Base-by-base conservation (phyloP, 2,329 filamentous ascomycete genomes). In the Penicillium aurantiogriseum region DNA sequence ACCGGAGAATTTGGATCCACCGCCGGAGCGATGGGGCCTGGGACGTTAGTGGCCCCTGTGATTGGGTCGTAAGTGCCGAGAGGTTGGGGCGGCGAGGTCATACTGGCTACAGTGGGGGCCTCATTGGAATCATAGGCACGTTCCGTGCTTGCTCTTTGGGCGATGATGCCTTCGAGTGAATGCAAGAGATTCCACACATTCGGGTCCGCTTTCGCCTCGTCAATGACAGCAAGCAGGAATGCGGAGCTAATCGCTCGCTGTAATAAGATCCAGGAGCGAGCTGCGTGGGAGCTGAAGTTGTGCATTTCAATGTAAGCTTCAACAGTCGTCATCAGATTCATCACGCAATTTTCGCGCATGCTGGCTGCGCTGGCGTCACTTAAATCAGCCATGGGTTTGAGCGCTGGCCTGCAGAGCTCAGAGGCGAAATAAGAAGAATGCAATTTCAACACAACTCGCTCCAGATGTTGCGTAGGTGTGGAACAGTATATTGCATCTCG, bases 391-490 rank as follows among this genome's bases (percentile, higher is more conserved):
- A 76, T 74, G 10, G 81, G 77, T 64, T 83, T 85, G 65, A 87
- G 79, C 25, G 84, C 82, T 35, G 84, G 83, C 33, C 85, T 80
- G 66, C 83, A 86, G 33, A 87, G 80, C 71, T 87, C 85, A 5
- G 84, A 86, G 23, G 81, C 81, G 57, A 85, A 81, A 69, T 87
- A 87, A 8, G 83, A 85, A 21, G 82, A 81, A 67, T 87, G 85
- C 4, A 87, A 72, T 64, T 85, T 85, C 5, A 87, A 68, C 0
- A 82, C 83, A 70, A 85, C 83, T 59, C 85, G 81, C 67, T 87
- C 82, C 2, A 87, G 71, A 59, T 85, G 83, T 60, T 87, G 80
- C 3, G 71, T 76, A 3, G 73, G 58, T 2, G 63, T 70, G 4
- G 69, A 60, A 58, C 78, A 80, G 51, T 69, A 78, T 65, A 63